These are phyloP conservation scores for Cephalotrichum gorgonifer DNA, from an alignment of 2,329 filamentous ascomycete species.

Conservation along the genomic window DNA sequence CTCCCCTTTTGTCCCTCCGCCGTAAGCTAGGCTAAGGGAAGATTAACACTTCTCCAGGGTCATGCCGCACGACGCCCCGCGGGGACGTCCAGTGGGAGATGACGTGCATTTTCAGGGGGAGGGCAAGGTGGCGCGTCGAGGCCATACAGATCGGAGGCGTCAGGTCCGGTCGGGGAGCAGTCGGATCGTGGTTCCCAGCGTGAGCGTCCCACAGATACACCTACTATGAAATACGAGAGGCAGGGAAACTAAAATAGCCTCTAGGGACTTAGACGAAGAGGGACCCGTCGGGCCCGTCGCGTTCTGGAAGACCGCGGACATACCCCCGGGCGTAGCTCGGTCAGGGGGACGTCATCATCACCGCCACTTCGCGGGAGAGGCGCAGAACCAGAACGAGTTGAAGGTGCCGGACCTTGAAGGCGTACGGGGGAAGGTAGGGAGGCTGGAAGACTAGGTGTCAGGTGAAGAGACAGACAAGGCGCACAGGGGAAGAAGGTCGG, in stretches of 20 bases:
- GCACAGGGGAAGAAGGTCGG: too few relatives aligned
- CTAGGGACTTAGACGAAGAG: constrained; percentile 52
- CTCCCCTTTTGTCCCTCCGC: not conserved
- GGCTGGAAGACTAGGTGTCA: too few relatives aligned
- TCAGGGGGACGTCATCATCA: not conserved
- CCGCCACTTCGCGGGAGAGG: not conserved
- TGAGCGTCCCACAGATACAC: constrained; percentile 19
- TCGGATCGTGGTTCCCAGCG: constrained; percentile 74
- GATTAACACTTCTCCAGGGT: too few relatives aligned
- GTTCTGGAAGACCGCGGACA: constrained; percentile 55
- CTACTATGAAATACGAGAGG: not conserved
- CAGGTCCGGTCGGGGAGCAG: constrained; percentile 52
- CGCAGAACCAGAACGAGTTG: not conserved
- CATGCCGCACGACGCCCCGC: constrained; percentile 54
- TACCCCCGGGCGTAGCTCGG: too few relatives aligned
- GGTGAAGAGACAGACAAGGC: too few relatives aligned
- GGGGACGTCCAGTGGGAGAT: constrained; percentile 69
- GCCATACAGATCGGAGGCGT: constrained; percentile 63
- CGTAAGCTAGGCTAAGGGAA: constrained; percentile 30
- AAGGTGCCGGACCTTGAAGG: too few relatives aligned
- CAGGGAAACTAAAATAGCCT: constrained; percentile 1
- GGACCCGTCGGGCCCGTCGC: constrained; percentile 66
- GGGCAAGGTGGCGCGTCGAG: constrained; percentile 68
- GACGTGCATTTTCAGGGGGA: constrained; percentile 50
- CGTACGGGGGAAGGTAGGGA: too few relatives aligned